Evolutionary conservation across 2,329 filamentous ascomycete species (phyloP).

Genomic region (Colletotrichum lentis): DNA sequence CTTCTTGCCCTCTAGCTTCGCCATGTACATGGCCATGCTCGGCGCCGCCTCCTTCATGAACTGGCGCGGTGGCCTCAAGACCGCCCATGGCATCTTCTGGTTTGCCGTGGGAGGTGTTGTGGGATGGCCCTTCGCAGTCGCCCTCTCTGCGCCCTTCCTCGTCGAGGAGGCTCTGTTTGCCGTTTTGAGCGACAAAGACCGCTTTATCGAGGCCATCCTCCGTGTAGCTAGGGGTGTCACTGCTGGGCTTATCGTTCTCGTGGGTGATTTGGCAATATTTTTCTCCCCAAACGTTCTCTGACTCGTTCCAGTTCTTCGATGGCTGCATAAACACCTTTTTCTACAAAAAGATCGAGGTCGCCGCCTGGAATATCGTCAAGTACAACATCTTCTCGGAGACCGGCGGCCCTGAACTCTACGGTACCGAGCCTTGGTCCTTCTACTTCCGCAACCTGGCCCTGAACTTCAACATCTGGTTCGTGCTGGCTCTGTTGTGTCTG

Average conservation of each 20-base stretch:
- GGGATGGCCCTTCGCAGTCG: constrained; percentile 94
- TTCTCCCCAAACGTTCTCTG: constrained; percentile 18
- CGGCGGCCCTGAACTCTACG: constrained; percentile 90
- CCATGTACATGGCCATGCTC: constrained; percentile 92
- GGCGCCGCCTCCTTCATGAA: constrained; percentile 91
- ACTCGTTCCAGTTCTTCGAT: constrained; percentile 67
- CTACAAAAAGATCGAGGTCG: constrained; percentile 79
- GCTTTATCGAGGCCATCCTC: constrained; percentile 65
- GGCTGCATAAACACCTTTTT: constrained; percentile 81
- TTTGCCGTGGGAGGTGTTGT: constrained; percentile 86
- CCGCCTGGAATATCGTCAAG: constrained; percentile 90
- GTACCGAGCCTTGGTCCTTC: constrained; percentile 96
- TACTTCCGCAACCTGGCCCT: constrained; percentile 90
- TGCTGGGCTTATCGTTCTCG: constrained; percentile 72
- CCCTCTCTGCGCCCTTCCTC: constrained; percentile 81
- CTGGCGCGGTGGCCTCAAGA: constrained; percentile 81
- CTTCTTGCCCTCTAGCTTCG: constrained; percentile 92
- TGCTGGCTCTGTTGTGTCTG: constrained; percentile 76
- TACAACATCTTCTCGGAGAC: constrained; percentile 92
- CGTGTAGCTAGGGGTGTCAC: constrained; percentile 73
- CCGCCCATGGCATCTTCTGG: constrained; percentile 85
- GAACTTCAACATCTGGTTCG: constrained; percentile 96
- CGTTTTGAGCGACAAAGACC: constrained; percentile 62
- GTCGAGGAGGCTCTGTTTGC: constrained; percentile 75
- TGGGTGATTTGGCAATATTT: constrained; percentile 54